Evolutionary conservation across 2,329 filamentous ascomycete genomes (phyloP).

Genomic region (Fusarium equiseti): DNA sequence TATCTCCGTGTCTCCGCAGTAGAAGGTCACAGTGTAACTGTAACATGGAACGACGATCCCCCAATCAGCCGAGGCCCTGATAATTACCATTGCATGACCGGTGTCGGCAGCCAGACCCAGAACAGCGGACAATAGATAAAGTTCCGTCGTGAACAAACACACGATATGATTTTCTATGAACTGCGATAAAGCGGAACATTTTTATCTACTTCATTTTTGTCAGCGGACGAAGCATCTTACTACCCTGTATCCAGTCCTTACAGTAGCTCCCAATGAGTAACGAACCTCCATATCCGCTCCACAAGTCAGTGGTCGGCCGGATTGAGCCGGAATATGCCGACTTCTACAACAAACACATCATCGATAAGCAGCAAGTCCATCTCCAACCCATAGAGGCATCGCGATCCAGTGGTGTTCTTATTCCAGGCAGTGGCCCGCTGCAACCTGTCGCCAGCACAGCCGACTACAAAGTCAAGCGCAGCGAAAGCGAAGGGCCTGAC

Average conservation of each 20-base stretch:
- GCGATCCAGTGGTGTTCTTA: neutral
- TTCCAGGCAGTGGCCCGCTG: constrained; percentile 1
- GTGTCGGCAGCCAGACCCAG: neutral
- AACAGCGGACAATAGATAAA: constrained; percentile 8
- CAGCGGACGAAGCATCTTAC: neutral
- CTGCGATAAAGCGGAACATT: neutral
- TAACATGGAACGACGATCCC: constrained; percentile 9
- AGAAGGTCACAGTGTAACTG: neutral
- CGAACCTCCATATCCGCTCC: constrained; percentile 10
- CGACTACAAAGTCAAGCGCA: constrained; percentile 4
- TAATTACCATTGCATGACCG: constrained; percentile 1
- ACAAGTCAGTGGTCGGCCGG: neutral
- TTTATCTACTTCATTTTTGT: neutral
- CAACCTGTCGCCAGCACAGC: neutral
- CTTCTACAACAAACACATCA: constrained; percentile 20
- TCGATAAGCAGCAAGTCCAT: constrained; percentile 24
- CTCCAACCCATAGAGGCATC: constrained; percentile 14
- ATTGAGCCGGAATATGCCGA: constrained; percentile 14
- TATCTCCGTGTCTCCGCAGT: neutral
- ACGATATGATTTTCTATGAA: neutral
- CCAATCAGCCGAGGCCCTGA: neutral
- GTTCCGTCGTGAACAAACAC: neutral
- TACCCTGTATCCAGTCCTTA: neutral
- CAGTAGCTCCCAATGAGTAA: neutral
- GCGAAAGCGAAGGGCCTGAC: constrained; percentile 13